These are phyloP conservation scores for Metschnikowia matae DNA, from an alignment of 805 yeast species.

Conservation along the genomic window DNA sequence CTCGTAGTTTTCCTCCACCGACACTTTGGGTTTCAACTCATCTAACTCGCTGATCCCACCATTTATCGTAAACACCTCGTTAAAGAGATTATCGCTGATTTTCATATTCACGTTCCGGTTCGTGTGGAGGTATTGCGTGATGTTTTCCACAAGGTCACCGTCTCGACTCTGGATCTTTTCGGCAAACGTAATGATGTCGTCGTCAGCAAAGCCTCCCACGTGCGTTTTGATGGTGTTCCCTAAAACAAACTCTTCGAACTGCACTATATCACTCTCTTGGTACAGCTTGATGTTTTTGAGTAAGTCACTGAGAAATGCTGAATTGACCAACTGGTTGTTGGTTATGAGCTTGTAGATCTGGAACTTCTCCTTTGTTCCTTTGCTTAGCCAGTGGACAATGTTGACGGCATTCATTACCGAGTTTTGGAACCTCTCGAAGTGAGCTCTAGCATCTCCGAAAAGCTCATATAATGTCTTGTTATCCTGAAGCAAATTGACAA, in stretches of 20 bases:
- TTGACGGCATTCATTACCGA: constrained; percentile 25
- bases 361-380: constrained; percentile 22
- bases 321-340: constrained; percentile 25
- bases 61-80: constrained; percentile 30
- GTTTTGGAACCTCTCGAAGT: constrained; percentile 24
- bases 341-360: constrained; percentile 31
- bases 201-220: constrained; percentile 7
- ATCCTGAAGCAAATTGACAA: constrained; percentile 14
- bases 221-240: constrained; percentile 9
- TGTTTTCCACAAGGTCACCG: constrained; percentile 5
- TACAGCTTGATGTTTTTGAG: constrained; percentile 13
- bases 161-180: neutral
- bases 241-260: constrained; percentile 6
- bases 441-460: constrained; percentile 15
- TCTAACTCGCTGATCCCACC: constrained; percentile 22
- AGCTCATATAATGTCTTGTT: constrained; percentile 14
- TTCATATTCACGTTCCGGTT: constrained; percentile 17
- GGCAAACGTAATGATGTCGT: constrained; percentile 7
- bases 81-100: constrained; percentile 26
- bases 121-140: constrained; percentile 18
- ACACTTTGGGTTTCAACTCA: constrained; percentile 8
- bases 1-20: constrained; percentile 35
- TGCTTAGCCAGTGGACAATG: constrained; percentile 20
- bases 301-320: constrained; percentile 22
- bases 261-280: constrained; percentile 3